These are phyloP conservation scores for Rhizophagus clarus DNA, from an alignment of 192 early-diverging fungal genomes.

Conservation along the genomic window DNA sequence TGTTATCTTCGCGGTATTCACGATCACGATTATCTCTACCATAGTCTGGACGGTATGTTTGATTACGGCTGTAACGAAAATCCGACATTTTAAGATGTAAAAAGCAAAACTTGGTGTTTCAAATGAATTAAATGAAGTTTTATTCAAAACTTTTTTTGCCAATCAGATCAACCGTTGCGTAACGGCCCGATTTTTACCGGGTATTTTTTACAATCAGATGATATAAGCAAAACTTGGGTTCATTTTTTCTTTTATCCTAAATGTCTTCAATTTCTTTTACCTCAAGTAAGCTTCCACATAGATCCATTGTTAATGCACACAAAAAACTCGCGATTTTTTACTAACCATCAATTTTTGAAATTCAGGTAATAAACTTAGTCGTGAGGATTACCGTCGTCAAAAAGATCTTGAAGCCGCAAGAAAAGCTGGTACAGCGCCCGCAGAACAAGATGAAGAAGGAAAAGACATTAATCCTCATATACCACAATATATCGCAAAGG, in stretches of 20 bases:
- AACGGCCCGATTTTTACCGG: too few species aligned
- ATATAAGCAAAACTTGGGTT: too few species aligned
- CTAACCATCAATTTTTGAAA: not conserved
- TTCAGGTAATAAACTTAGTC: conserved; percentile 70
- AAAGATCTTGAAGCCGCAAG: conserved; percentile 96
- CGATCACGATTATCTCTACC: conserved; percentile 15
- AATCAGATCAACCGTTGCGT: too few species aligned
- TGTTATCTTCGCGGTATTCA: conserved; percentile 15
- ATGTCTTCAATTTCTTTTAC: conserved; percentile 23
- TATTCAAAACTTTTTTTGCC: too few species aligned
- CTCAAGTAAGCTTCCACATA: conserved; percentile 1
- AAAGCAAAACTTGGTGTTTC: not conserved
- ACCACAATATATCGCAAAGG: conserved; percentile 93
- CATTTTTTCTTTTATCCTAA: not conserved
- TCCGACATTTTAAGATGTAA: conserved; percentile 8
- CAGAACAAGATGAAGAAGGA: conserved; percentile 84
- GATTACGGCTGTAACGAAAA: conserved; percentile 20
- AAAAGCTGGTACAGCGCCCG: conserved; percentile 89
- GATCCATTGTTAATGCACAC: too few species aligned
- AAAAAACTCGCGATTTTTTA: too few species aligned
- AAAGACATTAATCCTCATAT: conserved; percentile 98
- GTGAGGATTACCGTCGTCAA: conserved; percentile 93
- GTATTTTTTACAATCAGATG: too few species aligned
- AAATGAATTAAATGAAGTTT: not conserved
- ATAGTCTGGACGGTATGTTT: conserved; percentile 31